Conservation (phyloP, 2,329 filamentous ascomycete genomes). For the Fusarium equiseti region DNA sequence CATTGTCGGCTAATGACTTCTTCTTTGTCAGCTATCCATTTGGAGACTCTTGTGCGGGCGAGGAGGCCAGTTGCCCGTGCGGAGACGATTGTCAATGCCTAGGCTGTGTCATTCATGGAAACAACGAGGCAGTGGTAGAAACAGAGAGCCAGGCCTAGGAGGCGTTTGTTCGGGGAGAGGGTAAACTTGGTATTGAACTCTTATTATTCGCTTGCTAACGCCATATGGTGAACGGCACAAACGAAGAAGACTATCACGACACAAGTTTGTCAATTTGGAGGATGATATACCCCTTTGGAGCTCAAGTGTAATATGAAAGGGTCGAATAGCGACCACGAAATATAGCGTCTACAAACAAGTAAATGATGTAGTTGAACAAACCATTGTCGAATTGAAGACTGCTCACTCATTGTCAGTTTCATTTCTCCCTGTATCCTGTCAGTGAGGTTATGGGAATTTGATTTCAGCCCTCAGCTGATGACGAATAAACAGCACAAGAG, state of each 20-base stretch:
- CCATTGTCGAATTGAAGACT: background rate
- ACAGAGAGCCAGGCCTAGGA: constrained; percentile 13
- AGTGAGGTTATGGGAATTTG: too few relatives aligned
- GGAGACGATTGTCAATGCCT: constrained; percentile 71
- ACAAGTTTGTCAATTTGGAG: constrained; percentile 2
- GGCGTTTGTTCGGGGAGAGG: background rate
- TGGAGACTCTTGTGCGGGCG: constrained; percentile 61
- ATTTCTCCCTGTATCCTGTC: background rate
- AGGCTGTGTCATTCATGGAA: constrained; percentile 67
- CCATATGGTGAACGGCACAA: background rate
- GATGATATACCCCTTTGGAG: constrained; percentile 38
- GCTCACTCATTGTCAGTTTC: background rate
- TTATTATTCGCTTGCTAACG: background rate
- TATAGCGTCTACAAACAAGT: background rate
- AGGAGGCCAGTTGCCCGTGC: constrained; percentile 65
- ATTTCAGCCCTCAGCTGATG: background rate
- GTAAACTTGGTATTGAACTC: background rate
- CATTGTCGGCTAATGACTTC: constrained; percentile 65
- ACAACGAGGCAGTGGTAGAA: constrained; percentile 37
- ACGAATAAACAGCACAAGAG: background rate
- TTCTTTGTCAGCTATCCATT: constrained; percentile 70
- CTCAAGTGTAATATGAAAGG: background rate
- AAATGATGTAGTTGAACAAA: background rate
- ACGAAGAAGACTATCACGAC: background rate
- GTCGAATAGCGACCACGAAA: background rate